These are phyloP conservation scores for Fragilariopsis cylindrus DNA, from an alignment of 108 stramenopile genomes.

Conservation along the genomic window DNA sequence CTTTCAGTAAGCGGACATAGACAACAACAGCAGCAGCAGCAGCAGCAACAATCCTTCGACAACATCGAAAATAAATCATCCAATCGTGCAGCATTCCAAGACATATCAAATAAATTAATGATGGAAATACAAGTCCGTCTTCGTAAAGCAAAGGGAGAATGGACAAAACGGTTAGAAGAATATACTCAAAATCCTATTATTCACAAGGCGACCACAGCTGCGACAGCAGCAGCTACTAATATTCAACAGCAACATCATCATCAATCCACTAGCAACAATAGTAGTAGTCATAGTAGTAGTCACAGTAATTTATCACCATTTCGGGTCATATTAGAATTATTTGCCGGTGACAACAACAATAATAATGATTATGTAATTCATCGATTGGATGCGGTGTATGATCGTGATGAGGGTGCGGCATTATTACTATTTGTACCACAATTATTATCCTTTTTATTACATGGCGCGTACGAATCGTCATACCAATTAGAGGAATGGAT, in stretches of 20 bases:
- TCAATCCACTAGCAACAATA: not conserved
- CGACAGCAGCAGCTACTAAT: not conserved
- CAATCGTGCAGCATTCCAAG: slow-evolving; percentile 16
- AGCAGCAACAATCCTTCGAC: not conserved
- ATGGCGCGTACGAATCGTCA: slow-evolving; percentile 78
- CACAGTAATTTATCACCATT: slow-evolving; percentile 52
- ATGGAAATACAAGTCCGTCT: slow-evolving; percentile 43
- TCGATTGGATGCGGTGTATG: slow-evolving; percentile 64
- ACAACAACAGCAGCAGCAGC: not conserved
- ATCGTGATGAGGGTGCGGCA: slow-evolving; percentile 53
- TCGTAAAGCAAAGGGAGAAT: slow-evolving; percentile 39
- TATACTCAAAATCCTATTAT: slow-evolving; percentile 1
- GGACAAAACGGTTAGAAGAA: slow-evolving; percentile 55
- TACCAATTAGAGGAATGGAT: slow-evolving; percentile 78
- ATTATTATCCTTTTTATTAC: slow-evolving; percentile 81
- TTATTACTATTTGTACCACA: slow-evolving; percentile 83
- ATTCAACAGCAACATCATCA: slow-evolving; percentile 13
- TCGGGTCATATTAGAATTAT: slow-evolving; percentile 75
- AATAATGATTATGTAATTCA: not conserved
- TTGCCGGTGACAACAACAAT: slow-evolving; percentile 81
- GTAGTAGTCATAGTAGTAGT: not conserved
- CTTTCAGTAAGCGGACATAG: not conserved
- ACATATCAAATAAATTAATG: slow-evolving; percentile 42
- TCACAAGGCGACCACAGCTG: slow-evolving; percentile 17
- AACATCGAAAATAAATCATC: not conserved